phyloP scores from a whole-genome alignment of 2,329 filamentous ascomycete species.

The Neofusicoccum cordaticola region DNA sequence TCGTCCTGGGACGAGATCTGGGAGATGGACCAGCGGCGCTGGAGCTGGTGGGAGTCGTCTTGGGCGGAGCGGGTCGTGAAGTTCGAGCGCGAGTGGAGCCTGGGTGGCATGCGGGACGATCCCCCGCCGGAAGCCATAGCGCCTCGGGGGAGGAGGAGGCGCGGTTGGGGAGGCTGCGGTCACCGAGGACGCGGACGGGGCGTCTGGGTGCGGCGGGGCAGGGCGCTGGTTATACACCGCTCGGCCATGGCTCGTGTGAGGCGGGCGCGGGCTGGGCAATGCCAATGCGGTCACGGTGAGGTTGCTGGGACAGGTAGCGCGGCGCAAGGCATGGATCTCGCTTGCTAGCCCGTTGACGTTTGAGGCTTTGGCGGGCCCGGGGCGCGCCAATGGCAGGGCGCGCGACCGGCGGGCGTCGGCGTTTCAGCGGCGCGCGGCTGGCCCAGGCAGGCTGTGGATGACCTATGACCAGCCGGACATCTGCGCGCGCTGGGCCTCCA shows the following conservation, averaged over 20 bases:
- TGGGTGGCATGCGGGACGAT: conserved; percentile 17
- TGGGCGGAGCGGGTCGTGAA: conserved; percentile 46
- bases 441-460: background rate
- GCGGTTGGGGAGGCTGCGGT: background rate
- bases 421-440: background rate
- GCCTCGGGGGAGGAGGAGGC: background rate
- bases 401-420: background rate
- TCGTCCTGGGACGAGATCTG: conserved; percentile 32
- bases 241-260: background rate
- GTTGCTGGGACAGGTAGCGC: background rate
- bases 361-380: background rate
- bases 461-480: conserved; percentile 6
- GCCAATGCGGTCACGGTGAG: background rate
- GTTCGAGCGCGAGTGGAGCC: conserved; percentile 25
- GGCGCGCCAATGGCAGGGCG: background rate
- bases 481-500: conserved; percentile 14
- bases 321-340: too few relatives aligned
- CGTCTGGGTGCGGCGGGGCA: background rate
- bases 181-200: background rate
- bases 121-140: conserved; percentile 10
- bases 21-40: conserved; percentile 36
- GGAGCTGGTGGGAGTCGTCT: conserved; percentile 45
- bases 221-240: background rate
- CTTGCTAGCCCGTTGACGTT: background rate
- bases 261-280: background rate